Base-by-base conservation (phyloP, 805 yeast genomes). In the Lipomyces kockii region DNA sequence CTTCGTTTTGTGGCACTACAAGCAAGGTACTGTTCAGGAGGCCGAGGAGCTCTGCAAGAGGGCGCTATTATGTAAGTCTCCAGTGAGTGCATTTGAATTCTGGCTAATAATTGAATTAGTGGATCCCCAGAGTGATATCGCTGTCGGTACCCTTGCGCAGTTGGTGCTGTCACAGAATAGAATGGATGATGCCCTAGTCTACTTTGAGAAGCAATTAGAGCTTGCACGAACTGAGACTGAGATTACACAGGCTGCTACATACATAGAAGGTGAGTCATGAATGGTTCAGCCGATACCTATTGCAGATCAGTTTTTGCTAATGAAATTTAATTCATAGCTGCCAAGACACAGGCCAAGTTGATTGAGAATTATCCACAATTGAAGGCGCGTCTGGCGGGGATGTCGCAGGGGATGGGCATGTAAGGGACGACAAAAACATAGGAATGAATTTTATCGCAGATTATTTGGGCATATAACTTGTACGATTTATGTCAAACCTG, bases 71-170 rank as follows among this genome's bases (percentile, higher is more conserved):
- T 81, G 66, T 63, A 51, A 12, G 66, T 63, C 9, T n/a, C 14
- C 20, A n/a, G 8, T 35, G 7, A 4, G n/a, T 58, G 12, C 4
- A 14, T 34, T 58, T 43, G 58, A 56, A 27, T 11, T 8, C 27
- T 49, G 20, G 32, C 37, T 51, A 32, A 25, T 54, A 35, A 12
- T 9, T 51, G 9, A 34, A 52, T 2, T 54, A 52, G 64, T 89
- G 69, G 99, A 96, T 82, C 92, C 97, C 63, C 88, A 87, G 78
- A 87, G 91, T 61, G 98, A 95, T 78, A 86, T 91, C 71, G 98
- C 97, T 56, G 86, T 91, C 77, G 86, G 92, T 73, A 87, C 95
- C n/a, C 84, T 94, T 73, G 98, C 98, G 59, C 98, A 95, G 83
- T 82, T 92, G 76, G 89, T 87, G 79, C 83, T 95, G 78, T 97